A percentile compares a stretch with the other conserved stretches of the same genome.
Evolutionary conservation across 108 stramenopile species (phyloP).

Genomic region (Parietichytrium sp.): DNA sequence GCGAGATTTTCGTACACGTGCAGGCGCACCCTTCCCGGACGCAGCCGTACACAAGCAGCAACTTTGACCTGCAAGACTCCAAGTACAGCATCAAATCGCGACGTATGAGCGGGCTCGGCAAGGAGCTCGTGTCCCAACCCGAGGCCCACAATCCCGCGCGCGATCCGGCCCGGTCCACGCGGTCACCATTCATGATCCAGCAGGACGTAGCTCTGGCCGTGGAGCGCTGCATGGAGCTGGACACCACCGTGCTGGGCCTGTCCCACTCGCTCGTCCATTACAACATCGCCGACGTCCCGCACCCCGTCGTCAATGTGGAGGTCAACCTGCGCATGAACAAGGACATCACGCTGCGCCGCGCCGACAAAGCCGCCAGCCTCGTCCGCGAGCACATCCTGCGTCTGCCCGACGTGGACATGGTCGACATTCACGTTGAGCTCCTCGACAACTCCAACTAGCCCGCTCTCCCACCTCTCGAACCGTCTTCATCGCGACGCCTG

Average conservation of each 20-base stretch:
- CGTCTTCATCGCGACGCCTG: too few species aligned
- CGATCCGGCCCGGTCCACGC: too few species aligned
- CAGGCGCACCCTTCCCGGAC: slow-evolving; percentile 6
- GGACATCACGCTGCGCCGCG: background rate
- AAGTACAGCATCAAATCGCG: too few species aligned
- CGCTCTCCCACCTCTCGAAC: too few species aligned
- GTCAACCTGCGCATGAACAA: slow-evolving; percentile 21
- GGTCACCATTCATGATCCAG: background rate
- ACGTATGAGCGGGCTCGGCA: too few species aligned
- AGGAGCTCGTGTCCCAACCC: too few species aligned
- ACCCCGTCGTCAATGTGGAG: slow-evolving; percentile 13
- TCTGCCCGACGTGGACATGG: slow-evolving; percentile 1
- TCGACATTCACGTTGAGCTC: slow-evolving; percentile 3
- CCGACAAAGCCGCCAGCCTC: slow-evolving; percentile 14
- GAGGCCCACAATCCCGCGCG: too few species aligned
- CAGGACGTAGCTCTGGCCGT: background rate
- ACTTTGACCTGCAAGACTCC: too few species aligned
- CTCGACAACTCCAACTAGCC: too few species aligned
- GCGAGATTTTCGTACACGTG: slow-evolving; percentile 18
- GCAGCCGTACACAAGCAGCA: background rate
- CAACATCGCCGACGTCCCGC: background rate
- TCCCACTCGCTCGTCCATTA: slow-evolving; percentile 16
- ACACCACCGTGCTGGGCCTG: background rate
- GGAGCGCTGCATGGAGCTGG: background rate
- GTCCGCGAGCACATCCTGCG: background rate